These are phyloP conservation scores for Chalciporus sphaerocephalus DNA, from an alignment of 768 basidiomycete genomes.

Conservation along the genomic window DNA sequence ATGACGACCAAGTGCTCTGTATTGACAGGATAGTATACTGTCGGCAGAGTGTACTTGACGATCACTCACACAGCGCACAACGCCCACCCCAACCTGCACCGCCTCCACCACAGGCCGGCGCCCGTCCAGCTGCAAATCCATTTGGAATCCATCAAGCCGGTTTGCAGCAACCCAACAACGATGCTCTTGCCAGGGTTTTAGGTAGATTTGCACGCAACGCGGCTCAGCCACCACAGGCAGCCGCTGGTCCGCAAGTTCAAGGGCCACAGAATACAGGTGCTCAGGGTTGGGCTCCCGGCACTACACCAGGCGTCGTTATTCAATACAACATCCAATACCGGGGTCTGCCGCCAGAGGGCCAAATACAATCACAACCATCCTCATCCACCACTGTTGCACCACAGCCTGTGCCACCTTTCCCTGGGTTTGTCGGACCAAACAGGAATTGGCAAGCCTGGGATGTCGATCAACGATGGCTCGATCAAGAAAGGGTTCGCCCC, in stretches of 20 bases:
- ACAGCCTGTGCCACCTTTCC: constrained; percentile 49
- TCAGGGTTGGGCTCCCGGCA: constrained; percentile 33
- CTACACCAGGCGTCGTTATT: constrained; percentile 49
- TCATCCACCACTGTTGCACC: constrained; percentile 14
- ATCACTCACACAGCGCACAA: constrained; percentile 32
- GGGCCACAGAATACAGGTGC: constrained; percentile 32
- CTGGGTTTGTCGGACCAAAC: constrained; percentile 61
- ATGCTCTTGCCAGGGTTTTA: constrained; percentile 33
- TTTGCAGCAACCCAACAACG: constrained; percentile 38
- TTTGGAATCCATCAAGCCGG: constrained; percentile 25
- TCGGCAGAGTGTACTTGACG: constrained; percentile 73
- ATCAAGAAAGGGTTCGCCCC: constrained; percentile 8
- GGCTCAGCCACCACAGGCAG: constrained; percentile 37
- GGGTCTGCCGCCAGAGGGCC: constrained; percentile 33
- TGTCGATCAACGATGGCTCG: constrained; percentile 32
- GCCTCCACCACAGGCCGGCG: constrained; percentile 27
- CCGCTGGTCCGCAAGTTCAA: constrained; percentile 31
- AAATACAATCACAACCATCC: constrained; percentile 28
- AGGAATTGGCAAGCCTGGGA: constrained; percentile 68
- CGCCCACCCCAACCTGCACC: constrained; percentile 25
- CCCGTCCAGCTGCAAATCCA: constrained; percentile 31
- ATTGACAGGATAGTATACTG: constrained; percentile 33
- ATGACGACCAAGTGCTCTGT: constrained; percentile 5
- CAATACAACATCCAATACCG: constrained; percentile 65
- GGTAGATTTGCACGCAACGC: constrained; percentile 54